Conservation (phyloP, 2,329 filamentous ascomycete species). For the Westerdykella ornata region DNA sequence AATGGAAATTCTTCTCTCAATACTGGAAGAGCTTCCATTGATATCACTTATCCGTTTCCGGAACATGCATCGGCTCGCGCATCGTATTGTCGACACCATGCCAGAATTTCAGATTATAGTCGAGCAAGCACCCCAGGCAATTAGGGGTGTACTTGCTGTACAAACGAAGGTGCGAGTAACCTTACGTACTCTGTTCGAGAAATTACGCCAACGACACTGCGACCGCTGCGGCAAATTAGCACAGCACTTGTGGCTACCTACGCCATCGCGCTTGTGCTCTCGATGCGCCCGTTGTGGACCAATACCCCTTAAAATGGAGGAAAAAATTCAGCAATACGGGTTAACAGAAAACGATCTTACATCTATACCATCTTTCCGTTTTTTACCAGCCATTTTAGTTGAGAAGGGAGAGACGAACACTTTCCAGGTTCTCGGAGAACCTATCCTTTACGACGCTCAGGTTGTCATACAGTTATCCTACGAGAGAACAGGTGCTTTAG, state of each 20-base stretch:
- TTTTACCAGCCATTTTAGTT: conserved; percentile 4
- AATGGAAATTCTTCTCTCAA: conserved; percentile 5
- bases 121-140: conserved; percentile 5
- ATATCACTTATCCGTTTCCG: conserved; percentile 5
- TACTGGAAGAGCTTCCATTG: conserved; percentile 5
- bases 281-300: conserved; percentile 2
- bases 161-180: conserved; percentile 4
- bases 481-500: not conserved
- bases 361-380: conserved; percentile 6
- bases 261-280: conserved; percentile 3
- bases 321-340: conserved; percentile 3
- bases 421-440: conserved; percentile 2
- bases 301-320: conserved; percentile 3
- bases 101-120: conserved; percentile 5
- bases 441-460: conserved; percentile 5
- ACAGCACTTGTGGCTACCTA: conserved; percentile 6
- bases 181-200: conserved; percentile 1
- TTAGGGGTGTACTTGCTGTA: conserved; percentile 6
- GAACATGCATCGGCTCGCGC: conserved; percentile 4
- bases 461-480: conserved; percentile 1
- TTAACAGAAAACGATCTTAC: conserved; percentile 3
- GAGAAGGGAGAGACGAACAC: conserved; percentile 1
- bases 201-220: conserved; percentile 6
- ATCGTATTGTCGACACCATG: conserved; percentile 6
- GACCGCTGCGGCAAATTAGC: conserved; percentile 5